Evolutionary conservation across 2,329 filamentous ascomycete species (phyloP), one percentile per base, ranked within the genome.

Genomic region (Cercospora sp.): DNA sequence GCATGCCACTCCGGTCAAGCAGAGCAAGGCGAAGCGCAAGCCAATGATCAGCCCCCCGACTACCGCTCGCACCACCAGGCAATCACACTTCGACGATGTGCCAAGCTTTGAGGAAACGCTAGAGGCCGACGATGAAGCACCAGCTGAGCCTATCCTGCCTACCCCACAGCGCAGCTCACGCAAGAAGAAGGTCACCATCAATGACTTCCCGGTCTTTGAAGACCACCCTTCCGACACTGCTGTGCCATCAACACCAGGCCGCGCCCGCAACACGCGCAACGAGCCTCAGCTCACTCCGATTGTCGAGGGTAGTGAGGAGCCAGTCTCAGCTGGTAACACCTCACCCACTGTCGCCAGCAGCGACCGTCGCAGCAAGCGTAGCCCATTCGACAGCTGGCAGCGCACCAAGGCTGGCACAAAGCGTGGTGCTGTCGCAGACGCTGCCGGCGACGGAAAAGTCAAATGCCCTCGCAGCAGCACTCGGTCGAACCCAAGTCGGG

Each of bases 341-440:
- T 62, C 66, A n/a, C 40, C 69, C 45, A 58, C 63, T 23, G 42
- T 57, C 26, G 63, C 58, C 1, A 40, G 63, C n/a, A 64, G 48
- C 20, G 62, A 66, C 23, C 53, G 67, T 5, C 64, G 65, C 61
- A 75, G 71, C 71, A 75, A 78, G 71, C 81, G 80, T 66, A 89
- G 86, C 73, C 88, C 87, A 2, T 92, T 92, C 73, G 88, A 91
- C 73, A 83, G 83, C 45, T 93, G 90, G 90, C 86, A 83, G 70
- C 87, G 89, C 67, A 87, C 87, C 73, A 92, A 92, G 68, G 28
- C 63, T 48, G 71, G 72, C 31, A 59, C 42, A 23, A 74, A 74
- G 69, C 72, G 73, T 53, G 65, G 68, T 5, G 57, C 28, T 20
- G 63, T 36, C 10, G 63, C 67, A 18, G 63, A 63, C 28, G 33